Conservation (phyloP, 345 rosid species). For the Moricandia arvensis region DNA sequence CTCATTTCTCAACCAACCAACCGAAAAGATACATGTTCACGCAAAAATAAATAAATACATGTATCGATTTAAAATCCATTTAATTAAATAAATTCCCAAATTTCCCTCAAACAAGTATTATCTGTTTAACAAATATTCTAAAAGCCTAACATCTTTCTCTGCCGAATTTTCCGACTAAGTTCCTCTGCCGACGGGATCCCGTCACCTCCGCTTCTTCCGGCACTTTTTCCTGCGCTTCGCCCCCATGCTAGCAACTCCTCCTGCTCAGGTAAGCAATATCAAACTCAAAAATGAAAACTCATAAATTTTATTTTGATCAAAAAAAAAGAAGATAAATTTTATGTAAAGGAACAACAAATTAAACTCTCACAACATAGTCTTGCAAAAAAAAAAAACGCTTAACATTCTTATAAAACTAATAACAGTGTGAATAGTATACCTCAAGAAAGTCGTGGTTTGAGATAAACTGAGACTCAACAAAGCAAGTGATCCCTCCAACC, state of each 20-base stretch:
- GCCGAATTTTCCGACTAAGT: slow-evolving; percentile 49
- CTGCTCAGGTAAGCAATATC: slow-evolving; percentile 35
- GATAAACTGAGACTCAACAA: slow-evolving; percentile 68
- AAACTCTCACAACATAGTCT: not conserved
- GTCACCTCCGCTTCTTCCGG: slow-evolving; percentile 30
- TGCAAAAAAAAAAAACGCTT: not conserved
- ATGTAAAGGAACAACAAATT: not conserved
- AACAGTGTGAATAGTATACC: slow-evolving; percentile 40
- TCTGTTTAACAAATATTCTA: slow-evolving; percentile 21
- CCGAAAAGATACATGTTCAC: no score
- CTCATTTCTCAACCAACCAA: not conserved
- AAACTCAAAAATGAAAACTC: not conserved
- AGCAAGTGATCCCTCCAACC: slow-evolving; percentile 58
- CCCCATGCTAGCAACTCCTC: slow-evolving; percentile 92
- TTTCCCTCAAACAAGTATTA: slow-evolving; percentile 8
- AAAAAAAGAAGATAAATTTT: no score
- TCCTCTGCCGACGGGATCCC: slow-evolving; percentile 57
- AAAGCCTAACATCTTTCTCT: slow-evolving; percentile 59
- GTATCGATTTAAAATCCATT: not conserved
- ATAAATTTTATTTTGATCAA: no score
- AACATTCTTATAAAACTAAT: not conserved
- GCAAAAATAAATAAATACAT: no score
- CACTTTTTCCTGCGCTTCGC: slow-evolving; percentile 33
- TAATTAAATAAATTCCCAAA: not conserved
- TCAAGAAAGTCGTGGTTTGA: slow-evolving; percentile 83